Evolutionary conservation across 1,284 basidiomycete species (phyloP), one percentile per base, ranked within the genome.

Genomic region (Leccinum huronense): DNA sequence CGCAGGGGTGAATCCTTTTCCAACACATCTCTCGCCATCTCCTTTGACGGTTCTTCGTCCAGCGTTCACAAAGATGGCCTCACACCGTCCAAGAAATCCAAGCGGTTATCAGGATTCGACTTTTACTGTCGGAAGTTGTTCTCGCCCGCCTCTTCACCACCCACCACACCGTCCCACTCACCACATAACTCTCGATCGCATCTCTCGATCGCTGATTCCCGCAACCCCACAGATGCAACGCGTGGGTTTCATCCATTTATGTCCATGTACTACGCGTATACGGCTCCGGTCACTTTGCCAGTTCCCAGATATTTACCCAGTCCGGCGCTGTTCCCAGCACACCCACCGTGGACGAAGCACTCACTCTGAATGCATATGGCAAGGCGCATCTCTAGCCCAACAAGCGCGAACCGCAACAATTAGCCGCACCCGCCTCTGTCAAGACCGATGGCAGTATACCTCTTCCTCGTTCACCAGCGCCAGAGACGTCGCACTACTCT

Each of bases 241-340:
- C 83, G 87, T 61, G 96, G 95, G 3, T 99, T 94, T 79, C 95
- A 98, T 76, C 96, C 95, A 0, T 84, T 99, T 38, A 85, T 99
- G 62, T 96, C 95, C 30, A 97, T 99, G 78, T 99, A 99, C 76
- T 98, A 72, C 85, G 86, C 64, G 91, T 98, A 4, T 98, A 95
- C 76, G 97, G 97, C 0, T 89, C 91, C 1, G 95, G 94, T 2
- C 90, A 94, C 69, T 99, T 99, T 77, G 97, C 97, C 2, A 94
- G 88, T 61, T 98, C 95, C 1, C 94, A 95, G 71, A 78, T 95
- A 23, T 82, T 81, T 63, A 64, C 67, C 14, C 70, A 74, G 63
- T 69, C 72, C 0, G 68, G 70, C 38, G 59, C 67, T n/a, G 65
- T 71, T 34, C 63, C 69, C 13, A 71, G 74, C 36, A 66, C 63